These are phyloP conservation scores for Pyrenochaeta sp. DNA, from an alignment of 2,329 filamentous ascomycete species.

Conservation along the genomic window DNA sequence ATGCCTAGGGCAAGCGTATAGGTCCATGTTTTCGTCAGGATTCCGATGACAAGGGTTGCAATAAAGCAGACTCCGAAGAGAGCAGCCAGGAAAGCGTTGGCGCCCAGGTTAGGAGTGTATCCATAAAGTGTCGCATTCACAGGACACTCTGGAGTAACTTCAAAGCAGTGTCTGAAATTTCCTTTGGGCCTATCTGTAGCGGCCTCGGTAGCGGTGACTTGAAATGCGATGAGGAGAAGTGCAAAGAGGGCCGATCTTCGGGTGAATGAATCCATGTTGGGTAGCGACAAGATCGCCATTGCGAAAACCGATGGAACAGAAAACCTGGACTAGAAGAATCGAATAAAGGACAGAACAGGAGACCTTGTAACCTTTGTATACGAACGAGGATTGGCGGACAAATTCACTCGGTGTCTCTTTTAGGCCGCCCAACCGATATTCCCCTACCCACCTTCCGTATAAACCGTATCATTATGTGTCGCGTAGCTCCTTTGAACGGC, in stretches of 20 bases:
- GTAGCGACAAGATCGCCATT: not conserved
- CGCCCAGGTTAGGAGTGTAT: conserved; percentile 49
- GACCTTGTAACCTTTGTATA: too few relatives aligned
- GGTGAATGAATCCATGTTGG: conserved; percentile 11
- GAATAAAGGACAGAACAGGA: conserved; percentile 3
- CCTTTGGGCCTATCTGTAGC: conserved; percentile 27
- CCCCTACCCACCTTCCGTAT: conserved; percentile 20
- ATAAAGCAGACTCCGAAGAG: conserved; percentile 30
- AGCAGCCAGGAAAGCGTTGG: conserved; percentile 48
- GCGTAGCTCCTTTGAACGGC: not conserved
- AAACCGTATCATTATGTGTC: conserved; percentile 14
- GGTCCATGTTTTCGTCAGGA: conserved; percentile 47
- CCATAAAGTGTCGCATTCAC: conserved; percentile 50
- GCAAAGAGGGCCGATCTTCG: conserved; percentile 16
- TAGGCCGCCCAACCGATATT: conserved; percentile 9
- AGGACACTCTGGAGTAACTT: conserved; percentile 35
- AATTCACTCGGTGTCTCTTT: conserved; percentile 4
- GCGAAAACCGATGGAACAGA: not conserved
- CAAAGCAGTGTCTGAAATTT: conserved; percentile 30
- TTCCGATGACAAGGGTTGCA: conserved; percentile 22
- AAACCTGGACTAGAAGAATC: not conserved
- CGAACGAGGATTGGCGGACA: conserved; percentile 2
- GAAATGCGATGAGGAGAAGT: conserved; percentile 13
- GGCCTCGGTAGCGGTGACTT: conserved; percentile 18
- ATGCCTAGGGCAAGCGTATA: conserved; percentile 52